Evolutionary conservation across 176 grass and related monocot genomes (phyloP), one percentile per base, ranked within the genome.

Genomic region (Lolium perenne): DNA sequence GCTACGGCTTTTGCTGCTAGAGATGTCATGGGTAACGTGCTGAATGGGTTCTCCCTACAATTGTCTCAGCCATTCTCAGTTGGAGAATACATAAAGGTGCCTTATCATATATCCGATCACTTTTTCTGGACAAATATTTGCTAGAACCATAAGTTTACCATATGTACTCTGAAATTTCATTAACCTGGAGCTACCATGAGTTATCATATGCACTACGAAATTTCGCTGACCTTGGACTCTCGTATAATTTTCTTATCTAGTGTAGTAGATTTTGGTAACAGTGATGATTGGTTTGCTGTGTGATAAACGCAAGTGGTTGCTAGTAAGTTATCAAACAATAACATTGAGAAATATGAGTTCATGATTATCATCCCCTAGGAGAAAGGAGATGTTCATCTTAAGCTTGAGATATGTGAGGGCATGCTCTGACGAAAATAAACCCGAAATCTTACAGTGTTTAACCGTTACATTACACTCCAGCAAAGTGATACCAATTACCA

Each of bases 1-100:
- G 97, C 97, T 53, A 99, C 88, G 74, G 97, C 97, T 85, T 99
- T 99, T 92, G 97, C 97, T 92, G 97, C 92, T 89, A 92, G 97
- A 91, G 97, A 99, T 91, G 89, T 99, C 81, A 86, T 99, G 88
- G 97, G 92, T 72, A 99, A 99, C 80, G 88, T 98, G 54, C 80
- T 98, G 71, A 98, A 89, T 84, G 97, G 97, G 35, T 90, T 98
- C 81, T 92, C 94, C 86, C 86, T 98, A 67, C 97, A 95, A 72
- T 92, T 98, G 82, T 95, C 94, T 80, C 91, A 89, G 63, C 92
- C 94, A 71, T 98, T 98, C 49, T 86, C 90, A 74, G 83, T 88
- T 68, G 92, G 90, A 68, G 97, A 98, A 82, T 94, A 96, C 73
- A 98, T 98, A 80, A 98, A 96, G 86, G 97, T 95, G 66, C 83